A percentile compares a stretch with the other conserved stretches of the same genome.
phyloP scores from a whole-genome alignment of 1,139 yeast genomes.

The Pneumocystis murina region DNA sequence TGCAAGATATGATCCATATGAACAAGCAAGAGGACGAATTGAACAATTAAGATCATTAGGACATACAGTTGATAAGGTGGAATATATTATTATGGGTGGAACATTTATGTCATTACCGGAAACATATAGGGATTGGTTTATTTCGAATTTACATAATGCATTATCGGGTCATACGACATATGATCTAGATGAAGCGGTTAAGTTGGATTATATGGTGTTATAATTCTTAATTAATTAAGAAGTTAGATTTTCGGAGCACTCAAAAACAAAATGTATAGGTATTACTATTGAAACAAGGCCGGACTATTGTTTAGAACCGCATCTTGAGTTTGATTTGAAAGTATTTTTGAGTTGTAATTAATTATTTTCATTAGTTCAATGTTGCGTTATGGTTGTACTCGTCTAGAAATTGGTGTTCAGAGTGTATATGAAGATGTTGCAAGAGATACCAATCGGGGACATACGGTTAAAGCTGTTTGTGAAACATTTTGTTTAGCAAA shows the following conservation, averaged over 20 bases:
- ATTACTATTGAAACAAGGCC: constrained; percentile 97
- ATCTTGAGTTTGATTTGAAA: constrained; percentile 28
- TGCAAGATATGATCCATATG: constrained; percentile 95
- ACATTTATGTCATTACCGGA: constrained; percentile 91
- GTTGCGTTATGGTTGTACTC: constrained; percentile 91
- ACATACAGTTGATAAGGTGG: constrained; percentile 92
- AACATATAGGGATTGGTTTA: constrained; percentile 77
- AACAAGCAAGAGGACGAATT: constrained; percentile 94
- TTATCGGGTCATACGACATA: constrained; percentile 83
- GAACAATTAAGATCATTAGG: constrained; percentile 92
- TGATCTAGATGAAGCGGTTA: constrained; percentile 78
- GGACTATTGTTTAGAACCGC: constrained; percentile 94
- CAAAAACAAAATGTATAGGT: constrained; percentile 94
- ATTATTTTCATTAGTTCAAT: constrained; percentile 44
- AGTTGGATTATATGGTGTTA: constrained; percentile 12
- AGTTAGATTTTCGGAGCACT: constrained; percentile 61
- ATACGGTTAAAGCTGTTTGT: constrained; percentile 89
- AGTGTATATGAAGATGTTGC: constrained; percentile 97
- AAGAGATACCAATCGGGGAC: constrained; percentile 95
- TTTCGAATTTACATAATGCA: constrained; percentile 84
- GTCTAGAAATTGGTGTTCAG: constrained; percentile 94
- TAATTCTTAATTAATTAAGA: not conserved
- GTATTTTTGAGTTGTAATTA: not conserved
- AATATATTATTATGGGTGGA: constrained; percentile 97
- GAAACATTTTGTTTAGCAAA: constrained; percentile 91